A percentile compares a stretch with the other conserved stretches of the same genome.
phyloP scores from a whole-genome alignment of 2,329 filamentous ascomycete genomes.

The Paraconiothyrium sp. region DNA sequence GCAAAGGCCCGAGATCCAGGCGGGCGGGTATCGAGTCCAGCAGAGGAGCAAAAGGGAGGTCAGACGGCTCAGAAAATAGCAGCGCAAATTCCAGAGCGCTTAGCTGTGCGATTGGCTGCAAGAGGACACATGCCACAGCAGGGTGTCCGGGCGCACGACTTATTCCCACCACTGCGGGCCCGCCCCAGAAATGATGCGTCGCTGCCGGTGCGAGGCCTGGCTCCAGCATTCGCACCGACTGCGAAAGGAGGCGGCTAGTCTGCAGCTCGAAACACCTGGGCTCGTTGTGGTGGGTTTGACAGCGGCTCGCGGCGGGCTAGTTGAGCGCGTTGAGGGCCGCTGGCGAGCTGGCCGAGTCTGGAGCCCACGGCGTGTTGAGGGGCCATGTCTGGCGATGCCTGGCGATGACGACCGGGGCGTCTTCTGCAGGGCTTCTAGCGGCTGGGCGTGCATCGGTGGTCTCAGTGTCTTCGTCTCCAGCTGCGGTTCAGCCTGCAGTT shows the following conservation, averaged over 20 bases:
- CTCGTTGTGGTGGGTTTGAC: not conserved
- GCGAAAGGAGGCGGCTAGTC: not conserved
- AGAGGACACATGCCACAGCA: too few species aligned
- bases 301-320: too few species aligned
- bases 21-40: slow-evolving; percentile 21
- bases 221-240: not conserved
- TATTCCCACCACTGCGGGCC: slow-evolving; percentile 26
- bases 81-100: slow-evolving; percentile 14
- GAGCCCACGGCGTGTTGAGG: not conserved
- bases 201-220: not conserved
- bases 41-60: slow-evolving; percentile 18
- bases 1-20: slow-evolving; percentile 23
- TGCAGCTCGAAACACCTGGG: not conserved
- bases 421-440: slow-evolving; percentile 18
- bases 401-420: not conserved
- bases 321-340: not conserved
- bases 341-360: not conserved
- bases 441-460: slow-evolving; percentile 12
- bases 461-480: slow-evolving; percentile 3
- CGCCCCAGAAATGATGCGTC: slow-evolving; percentile 4
- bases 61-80: slow-evolving; percentile 12
- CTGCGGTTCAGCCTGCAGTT: slow-evolving; percentile 19
- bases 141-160: slow-evolving; percentile 16
- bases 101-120: slow-evolving; percentile 13
- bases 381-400: not conserved